These are phyloP conservation scores for Phylloporus rhodoxanthus DNA, from an alignment of 768 basidiomycete species.

Conservation along the genomic window DNA sequence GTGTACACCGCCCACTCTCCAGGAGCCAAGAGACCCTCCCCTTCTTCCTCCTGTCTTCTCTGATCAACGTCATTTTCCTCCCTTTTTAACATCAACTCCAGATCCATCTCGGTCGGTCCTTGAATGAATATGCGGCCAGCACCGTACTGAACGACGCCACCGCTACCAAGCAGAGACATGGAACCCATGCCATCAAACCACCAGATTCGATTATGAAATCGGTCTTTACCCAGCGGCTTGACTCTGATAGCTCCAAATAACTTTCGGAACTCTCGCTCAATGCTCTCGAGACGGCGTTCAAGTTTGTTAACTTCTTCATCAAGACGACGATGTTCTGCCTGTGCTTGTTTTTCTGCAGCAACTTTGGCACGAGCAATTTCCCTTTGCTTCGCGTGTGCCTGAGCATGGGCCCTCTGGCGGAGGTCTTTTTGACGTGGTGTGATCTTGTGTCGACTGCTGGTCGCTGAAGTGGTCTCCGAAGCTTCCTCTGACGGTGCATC, in stretches of 20 bases:
- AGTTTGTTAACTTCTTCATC: constrained; percentile 85
- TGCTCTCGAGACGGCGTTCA: constrained; percentile 73
- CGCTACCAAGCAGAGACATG: constrained; percentile 69
- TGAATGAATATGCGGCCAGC: constrained; percentile 90
- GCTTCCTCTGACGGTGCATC: constrained; percentile 60
- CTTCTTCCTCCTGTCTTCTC: constrained; percentile 74
- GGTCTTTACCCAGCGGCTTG: constrained; percentile 84
- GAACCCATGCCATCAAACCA: constrained; percentile 98
- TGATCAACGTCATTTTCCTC: constrained; percentile 48
- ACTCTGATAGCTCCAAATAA: constrained; percentile 78
- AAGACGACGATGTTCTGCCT: constrained; percentile 76
- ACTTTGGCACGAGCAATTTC: constrained; percentile 74
- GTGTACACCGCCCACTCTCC: constrained; percentile 92
- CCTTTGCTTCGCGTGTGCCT: constrained; percentile 68
- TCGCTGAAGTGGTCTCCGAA: constrained; percentile 52
- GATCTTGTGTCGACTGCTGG: constrained; percentile 37
- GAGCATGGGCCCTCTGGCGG: constrained; percentile 48
- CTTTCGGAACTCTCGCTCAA: constrained; percentile 93
- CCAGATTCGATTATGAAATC: constrained; percentile 95
- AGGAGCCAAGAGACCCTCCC: constrained; percentile 62
- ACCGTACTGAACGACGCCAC: constrained; percentile 77
- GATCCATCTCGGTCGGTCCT: constrained; percentile 80
- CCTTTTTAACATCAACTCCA: constrained; percentile 60
- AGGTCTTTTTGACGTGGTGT: constrained; percentile 47
- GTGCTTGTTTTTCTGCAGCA: constrained; percentile 73